A percentile compares a stretch with the other conserved stretches of the same genome.
phyloP scores from a whole-genome alignment of 2,329 filamentous ascomycete genomes.

The Emergomyces africanus region DNA sequence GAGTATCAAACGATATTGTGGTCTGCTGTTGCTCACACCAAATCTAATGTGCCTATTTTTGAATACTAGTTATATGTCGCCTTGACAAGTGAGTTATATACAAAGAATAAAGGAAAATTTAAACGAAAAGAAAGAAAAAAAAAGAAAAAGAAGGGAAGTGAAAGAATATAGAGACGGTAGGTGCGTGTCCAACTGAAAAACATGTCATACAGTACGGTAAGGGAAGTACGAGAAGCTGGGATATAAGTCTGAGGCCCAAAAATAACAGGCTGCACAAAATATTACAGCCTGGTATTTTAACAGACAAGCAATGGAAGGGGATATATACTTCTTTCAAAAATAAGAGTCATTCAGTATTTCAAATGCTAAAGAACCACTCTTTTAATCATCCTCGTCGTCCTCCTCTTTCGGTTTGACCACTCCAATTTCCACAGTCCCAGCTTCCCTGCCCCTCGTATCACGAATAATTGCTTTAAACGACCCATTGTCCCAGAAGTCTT shows the following conservation, averaged over 20 bases:
- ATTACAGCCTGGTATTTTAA: background rate
- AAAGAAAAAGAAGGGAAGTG: background rate
- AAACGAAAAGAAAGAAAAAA: background rate
- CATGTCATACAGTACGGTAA: background rate
- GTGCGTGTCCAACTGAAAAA: background rate
- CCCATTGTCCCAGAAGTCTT: conserved; percentile 78
- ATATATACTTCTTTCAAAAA: background rate
- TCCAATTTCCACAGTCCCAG: conserved; percentile 36
- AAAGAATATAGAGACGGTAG: no score
- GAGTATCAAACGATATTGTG: no score
- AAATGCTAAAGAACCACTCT: background rate
- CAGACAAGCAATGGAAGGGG: background rate
- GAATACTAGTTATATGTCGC: no score
- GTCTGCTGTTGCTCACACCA: no score
- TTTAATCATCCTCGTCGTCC: conserved; percentile 16
- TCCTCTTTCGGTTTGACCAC: conserved; percentile 26
- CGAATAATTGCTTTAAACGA: conserved; percentile 55
- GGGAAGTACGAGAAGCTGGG: background rate
- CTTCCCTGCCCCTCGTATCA: conserved; percentile 35
- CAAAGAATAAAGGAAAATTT: background rate
- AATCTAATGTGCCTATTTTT: no score
- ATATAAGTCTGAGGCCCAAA: background rate
- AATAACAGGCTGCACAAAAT: background rate
- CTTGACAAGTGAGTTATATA: background rate
- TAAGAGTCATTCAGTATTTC: background rate